These are phyloP conservation scores for Claviceps purpurea DNA, from an alignment of 2,329 filamentous ascomycete genomes.

Conservation along the genomic window DNA sequence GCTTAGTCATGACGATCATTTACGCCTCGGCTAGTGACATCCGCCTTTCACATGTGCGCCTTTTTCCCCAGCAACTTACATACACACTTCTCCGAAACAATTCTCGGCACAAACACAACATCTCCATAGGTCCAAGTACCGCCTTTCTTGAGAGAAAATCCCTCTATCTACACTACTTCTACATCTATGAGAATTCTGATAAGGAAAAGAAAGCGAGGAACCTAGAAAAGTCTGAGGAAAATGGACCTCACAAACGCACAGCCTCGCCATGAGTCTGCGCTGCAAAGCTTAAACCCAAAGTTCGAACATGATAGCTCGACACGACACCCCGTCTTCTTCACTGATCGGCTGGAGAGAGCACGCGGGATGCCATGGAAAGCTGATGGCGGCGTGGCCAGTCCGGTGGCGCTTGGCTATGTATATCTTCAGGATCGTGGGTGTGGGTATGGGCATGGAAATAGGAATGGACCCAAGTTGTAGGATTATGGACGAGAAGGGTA, in stretches of 20 bases:
- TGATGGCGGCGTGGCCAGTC: slow-evolving; percentile 20
- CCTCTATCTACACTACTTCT: too few relatives aligned
- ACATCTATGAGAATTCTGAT: too few relatives aligned
- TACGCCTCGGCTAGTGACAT: not conserved
- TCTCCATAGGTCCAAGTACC: too few relatives aligned
- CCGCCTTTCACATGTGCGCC: not conserved
- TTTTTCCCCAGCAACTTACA: not conserved
- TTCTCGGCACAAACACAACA: too few relatives aligned
- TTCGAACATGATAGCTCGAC: slow-evolving; percentile 39
- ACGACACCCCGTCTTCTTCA: slow-evolving; percentile 67
- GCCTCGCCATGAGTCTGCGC: not conserved
- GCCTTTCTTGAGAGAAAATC: too few relatives aligned
- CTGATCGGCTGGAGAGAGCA: slow-evolving; percentile 43
- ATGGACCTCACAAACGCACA: not conserved
- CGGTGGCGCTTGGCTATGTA: slow-evolving; percentile 48
- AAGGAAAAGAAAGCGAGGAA: not conserved
- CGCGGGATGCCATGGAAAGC: slow-evolving; percentile 23
- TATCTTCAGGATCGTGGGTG: slow-evolving; percentile 29
- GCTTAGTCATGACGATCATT: not conserved
- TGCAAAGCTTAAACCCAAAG: slow-evolving; percentile 9
- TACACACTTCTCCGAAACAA: too few relatives aligned
- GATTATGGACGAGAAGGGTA: not conserved
- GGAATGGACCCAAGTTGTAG: not conserved
- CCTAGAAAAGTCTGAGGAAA: not conserved
- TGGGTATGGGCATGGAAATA: not conserved